Percentiles rank a stretch among this genome's conserved stretches.
Conservation (phyloP, 768 basidiomycete genomes). For the Suillus sp. region DNA sequence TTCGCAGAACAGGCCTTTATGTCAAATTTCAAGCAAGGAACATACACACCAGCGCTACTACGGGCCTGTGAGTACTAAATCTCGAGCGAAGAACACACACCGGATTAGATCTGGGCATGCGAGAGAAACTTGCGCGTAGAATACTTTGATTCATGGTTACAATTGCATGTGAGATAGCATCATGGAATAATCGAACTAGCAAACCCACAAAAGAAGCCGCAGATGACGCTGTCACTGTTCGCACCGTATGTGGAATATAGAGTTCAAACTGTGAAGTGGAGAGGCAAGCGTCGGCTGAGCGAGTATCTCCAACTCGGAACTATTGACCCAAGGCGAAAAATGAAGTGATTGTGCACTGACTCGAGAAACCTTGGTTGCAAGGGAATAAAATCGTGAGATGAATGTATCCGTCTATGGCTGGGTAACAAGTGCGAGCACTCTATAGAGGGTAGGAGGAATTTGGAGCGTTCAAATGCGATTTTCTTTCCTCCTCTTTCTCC, state of each 20-base stretch:
- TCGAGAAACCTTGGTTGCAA: background rate
- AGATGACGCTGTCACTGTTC: background rate
- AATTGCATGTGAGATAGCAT: background rate
- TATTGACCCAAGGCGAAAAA: background rate
- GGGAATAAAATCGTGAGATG: background rate
- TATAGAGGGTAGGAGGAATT: background rate
- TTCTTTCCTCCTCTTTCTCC: slow-evolving; percentile 23
- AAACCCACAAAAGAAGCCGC: background rate
- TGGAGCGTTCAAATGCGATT: slow-evolving; percentile 10
- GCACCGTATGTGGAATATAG: background rate
- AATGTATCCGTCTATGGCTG: background rate
- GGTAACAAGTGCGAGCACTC: background rate
- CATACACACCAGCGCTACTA: background rate
- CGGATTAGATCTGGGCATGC: background rate
- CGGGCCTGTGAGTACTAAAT: background rate
- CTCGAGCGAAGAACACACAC: background rate
- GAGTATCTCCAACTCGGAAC: background rate
- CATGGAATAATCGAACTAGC: background rate
- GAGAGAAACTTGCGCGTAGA: background rate
- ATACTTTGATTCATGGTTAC: background rate
- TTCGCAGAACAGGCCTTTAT: background rate
- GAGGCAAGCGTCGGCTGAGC: background rate
- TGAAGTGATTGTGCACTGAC: background rate
- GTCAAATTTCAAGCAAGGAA: background rate
- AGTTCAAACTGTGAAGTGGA: background rate